Evolutionary conservation across 257 asterid genomes (phyloP).

Genomic region (Solanum piurae): DNA sequence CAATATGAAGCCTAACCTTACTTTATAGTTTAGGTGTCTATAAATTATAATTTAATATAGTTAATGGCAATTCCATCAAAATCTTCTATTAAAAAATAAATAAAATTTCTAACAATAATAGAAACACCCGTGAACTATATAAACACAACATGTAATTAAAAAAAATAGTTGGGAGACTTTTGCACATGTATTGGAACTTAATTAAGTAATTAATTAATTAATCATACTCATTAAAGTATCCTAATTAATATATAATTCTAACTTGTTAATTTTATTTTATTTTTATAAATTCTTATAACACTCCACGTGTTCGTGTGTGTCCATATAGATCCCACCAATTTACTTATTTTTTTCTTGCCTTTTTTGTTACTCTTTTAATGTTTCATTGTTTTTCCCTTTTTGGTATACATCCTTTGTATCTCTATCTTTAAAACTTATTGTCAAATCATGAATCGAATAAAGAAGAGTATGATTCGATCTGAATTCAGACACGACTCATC

Average conservation of each 20-base stretch:
- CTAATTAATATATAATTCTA: neutral
- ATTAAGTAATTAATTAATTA: neutral
- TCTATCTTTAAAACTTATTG: neutral
- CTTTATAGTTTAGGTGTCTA: conserved; percentile 29
- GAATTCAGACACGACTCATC: neutral
- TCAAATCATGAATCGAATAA: neutral
- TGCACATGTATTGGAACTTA: conserved; percentile 37
- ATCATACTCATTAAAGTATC: neutral
- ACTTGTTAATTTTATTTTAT: neutral
- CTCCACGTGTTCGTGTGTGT: neutral
- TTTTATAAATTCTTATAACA: conserved; percentile 1
- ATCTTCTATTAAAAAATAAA: neutral
- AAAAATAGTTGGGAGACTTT: conserved; percentile 29
- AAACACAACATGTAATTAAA: conserved; percentile 27
- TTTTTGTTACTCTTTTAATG: neutral
- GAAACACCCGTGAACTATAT: conserved; percentile 35
- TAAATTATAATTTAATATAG: neutral
- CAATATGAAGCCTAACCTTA: conserved; percentile 28
- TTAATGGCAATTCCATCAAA: neutral
- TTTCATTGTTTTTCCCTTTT: neutral
- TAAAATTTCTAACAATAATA: neutral
- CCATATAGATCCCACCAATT: neutral
- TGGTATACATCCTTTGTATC: neutral
- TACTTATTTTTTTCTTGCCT: neutral
- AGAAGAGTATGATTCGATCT: neutral